Evolutionary conservation across 305 asterid species (phyloP), one percentile per base, ranked within the genome.

Genomic region (Euphrasia arctica): DNA sequence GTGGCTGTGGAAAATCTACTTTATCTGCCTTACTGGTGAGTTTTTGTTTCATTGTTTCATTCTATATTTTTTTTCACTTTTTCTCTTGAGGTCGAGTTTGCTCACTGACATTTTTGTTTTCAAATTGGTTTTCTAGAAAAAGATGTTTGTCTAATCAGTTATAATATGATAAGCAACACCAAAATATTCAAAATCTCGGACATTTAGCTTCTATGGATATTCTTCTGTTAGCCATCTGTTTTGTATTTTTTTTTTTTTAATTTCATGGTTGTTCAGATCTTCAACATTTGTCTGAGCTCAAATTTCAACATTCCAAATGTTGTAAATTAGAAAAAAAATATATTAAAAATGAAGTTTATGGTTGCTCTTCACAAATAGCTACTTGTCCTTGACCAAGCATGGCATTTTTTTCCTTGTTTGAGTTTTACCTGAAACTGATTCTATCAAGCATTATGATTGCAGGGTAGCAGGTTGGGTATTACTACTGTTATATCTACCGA

Each of bases 1-100:
- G 97, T 73, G 98, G 98, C 69, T 91, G 98, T 73, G 98, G 98
- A 72, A 91, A 91, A 78, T 91, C 98, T 68, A 91, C 98, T 56
- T 84, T 91, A 75, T 91, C 97, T 69, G 96, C 97, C 43, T 83
- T 91, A 73, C 91, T 91, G 88, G 97, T 91, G 78, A 70, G 82
- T 60, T 39, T 57, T 50, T 72, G 41, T 43, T 54, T 70, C 73
- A 42, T 49, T 42, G 47, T 58, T 56, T 54, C 22, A 18, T 18
- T 18, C 22, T 18, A 18, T 18, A 18, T 45, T 45, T 45, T 45
- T 45, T 43, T 2, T 4, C 51, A 45, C 13, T 12, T 56, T 62
- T 27, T 39, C n/a, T 36, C 13, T 11, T n/a, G 61, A 28, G 54
- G 41, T 39, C 65, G 36, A 1, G 29, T 28, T 3, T 28, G 49